Evolutionary conservation across 108 stramenopile species (phyloP), one percentile per base, ranked within the genome.

Genomic region (Chaetoceros tenuissimus): DNA sequence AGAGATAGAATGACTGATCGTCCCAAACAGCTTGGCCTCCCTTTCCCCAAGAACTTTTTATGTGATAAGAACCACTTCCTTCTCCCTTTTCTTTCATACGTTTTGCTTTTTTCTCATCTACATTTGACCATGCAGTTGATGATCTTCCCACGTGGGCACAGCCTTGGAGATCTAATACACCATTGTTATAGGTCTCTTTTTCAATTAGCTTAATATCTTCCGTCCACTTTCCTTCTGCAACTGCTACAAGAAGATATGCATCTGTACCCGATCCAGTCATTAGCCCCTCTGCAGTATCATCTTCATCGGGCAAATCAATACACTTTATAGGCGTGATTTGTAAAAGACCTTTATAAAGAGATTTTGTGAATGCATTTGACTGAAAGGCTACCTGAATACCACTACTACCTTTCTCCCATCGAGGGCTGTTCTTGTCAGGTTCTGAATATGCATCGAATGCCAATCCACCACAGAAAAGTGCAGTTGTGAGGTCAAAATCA

Each of bases 361-460:
- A 65, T 17, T 80, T 74, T n/a, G 88, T 90, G 48, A 69, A 90
- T 1, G 75, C 62, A 1, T 57, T 21, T 3, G 75, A 77, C 8
- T 73, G 55, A 59, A 89, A 90, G 24, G 88, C 88, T 7, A 90
- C 84, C 34, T 81, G 74, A 70, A 85, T 53, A 2, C 88, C 88
- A 28, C 74, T 70, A 13, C 78, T 80, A 16, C 88, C 84, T 13
- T 67, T 58, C 63, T 90, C 88, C 88, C 88, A 90, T 49, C 88
- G 67, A 0, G 78, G 71, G 10, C 82, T 84, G 68, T 77, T 71
- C 18, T 68, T 54, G 2, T 82, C 80, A 18, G 87, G 87, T 56
- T 84, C 84, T 22, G 74, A 69, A 69, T 90, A 90, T 55, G 84
- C 75, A 59, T 85, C 84, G 68, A 90, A 90, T 23, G 88, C 84